Base-by-base conservation (phyloP, 148 eudicot genomes). In the Persicaria maculosa region DNA sequence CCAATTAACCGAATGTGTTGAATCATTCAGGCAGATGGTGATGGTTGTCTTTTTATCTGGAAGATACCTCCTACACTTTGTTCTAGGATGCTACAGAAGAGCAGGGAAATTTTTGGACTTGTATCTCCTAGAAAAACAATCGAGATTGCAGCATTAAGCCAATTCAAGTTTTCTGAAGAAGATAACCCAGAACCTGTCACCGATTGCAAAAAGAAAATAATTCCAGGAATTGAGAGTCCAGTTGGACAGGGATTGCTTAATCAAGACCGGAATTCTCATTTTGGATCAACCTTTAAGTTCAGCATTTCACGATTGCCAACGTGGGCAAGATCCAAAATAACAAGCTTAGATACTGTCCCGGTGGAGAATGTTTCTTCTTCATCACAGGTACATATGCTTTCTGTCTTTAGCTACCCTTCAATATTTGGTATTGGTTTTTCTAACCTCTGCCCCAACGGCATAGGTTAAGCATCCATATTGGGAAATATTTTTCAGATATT, bases 21-120 rank as follows among this genome's bases (percentile, higher is more conserved):
- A 10, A 73, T 55, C 74, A 11, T 83, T 77, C 86, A 87, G 90
- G 86, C 81, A 40, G 82, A 79, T 73, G 80, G 80, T 74, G 86
- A 87, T 79, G 79, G 90, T 59, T 84, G 90, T 79, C 83, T 87
- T 25, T 87, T 85, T 74, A 74, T 87, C 46, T 87, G 88, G 88
- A 76, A 80, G 74, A 72, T 87, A 48, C 90, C 90, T 72, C 71
- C 72, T 53, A 19, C 54, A 67, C 62, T 87, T 40, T 78, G 83
- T 67, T 77, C 78, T 68, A 81, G 74, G 81, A 87, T 87, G 83
- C 72, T 83, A 64, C 82, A 74, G 65, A 83, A 74, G 71, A 78
- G 54, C 44, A 67, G 80, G 84, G 77, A 79, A 71, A 67, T 17
- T 6, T 62, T 76, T 47, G 44, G 22, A 68, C 76, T 75, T 5